Conservation (phyloP, 1,284 basidiomycete genomes). For the Hortiboletus rubellus region DNA sequence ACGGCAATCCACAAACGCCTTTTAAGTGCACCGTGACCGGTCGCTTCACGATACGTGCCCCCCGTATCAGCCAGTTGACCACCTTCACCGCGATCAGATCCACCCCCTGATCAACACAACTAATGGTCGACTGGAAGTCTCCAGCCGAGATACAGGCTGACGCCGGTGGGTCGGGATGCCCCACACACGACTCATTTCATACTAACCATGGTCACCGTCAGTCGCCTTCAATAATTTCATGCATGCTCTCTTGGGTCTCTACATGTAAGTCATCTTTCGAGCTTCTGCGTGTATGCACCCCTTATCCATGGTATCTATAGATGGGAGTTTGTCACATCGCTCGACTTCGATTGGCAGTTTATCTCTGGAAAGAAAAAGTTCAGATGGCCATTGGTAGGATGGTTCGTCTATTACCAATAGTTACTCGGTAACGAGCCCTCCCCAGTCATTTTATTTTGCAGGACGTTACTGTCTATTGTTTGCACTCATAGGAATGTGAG, state of each 20-base stretch:
- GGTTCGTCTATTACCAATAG: not conserved
- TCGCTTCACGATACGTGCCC: not conserved
- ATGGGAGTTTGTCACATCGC: slow-evolving; percentile 66
- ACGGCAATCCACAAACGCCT: slow-evolving; percentile 4
- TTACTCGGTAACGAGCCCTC: slow-evolving; percentile 3
- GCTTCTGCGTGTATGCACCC: slow-evolving; percentile 11
- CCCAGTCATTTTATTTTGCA: slow-evolving; percentile 70
- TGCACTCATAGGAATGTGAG: slow-evolving; percentile 72
- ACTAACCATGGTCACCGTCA: slow-evolving; percentile 30
- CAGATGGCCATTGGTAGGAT: slow-evolving; percentile 59
- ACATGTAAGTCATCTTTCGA: slow-evolving; percentile 47
- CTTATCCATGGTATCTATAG: slow-evolving; percentile 31
- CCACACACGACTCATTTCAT: not conserved
- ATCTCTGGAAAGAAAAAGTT: slow-evolving; percentile 59
- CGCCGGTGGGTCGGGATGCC: slow-evolving; percentile 37
- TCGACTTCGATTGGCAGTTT: slow-evolving; percentile 69
- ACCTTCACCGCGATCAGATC: not conserved
- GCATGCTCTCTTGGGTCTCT: slow-evolving; percentile 66
- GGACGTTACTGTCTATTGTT: slow-evolving; percentile 69
- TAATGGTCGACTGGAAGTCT: slow-evolving; percentile 63
- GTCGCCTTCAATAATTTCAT: slow-evolving; percentile 64
- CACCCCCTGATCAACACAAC: not conserved
- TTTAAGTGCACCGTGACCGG: slow-evolving; percentile 13
- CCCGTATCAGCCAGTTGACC: not conserved
- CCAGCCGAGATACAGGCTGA: slow-evolving; percentile 50